Base-by-base conservation (phyloP, 768 basidiomycete genomes). In the Pulveroboletus sp. region DNA sequence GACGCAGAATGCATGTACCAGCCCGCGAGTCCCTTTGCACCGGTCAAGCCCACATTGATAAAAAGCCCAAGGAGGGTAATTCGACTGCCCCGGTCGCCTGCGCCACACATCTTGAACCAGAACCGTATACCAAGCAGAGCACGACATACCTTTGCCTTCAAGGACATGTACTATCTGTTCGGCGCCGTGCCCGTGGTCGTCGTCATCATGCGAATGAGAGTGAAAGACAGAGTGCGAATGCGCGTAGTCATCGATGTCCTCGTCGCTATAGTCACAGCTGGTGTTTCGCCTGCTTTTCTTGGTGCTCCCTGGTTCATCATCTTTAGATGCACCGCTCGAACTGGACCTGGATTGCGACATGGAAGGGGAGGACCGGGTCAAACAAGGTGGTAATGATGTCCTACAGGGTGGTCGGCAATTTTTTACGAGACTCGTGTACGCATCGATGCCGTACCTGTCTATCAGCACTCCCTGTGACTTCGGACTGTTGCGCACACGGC, bases 1-100 rank as follows among this genome's bases (percentile, higher is more conserved):
- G 91, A 84, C 8, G 93, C 92, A 6, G 90, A 93, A 59, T 97
- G 93, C 78, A 90, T 79, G 62, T 80, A 84, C 80, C 87, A 87
- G 19, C 94, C 97, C 33, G 95, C 94, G 11, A 77, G 60, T 33
- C 93, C 95, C 66, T 99, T 99, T 25, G 84, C 75, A 14, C 73
- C 73, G 0, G 94, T 97, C 54, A 99, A 70, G 6, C 75, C 81
- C 29, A 98, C 73, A 60, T 98, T 98, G 43, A 86, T 75, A 45
- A 82, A 76, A 29, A 98, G 73, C 1, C 97, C 95, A 53, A 93
- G 69, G 45, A 95, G 76, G 6, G 93, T 95, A 60, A 95, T 87
- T 47, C 78, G 79, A 53, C 82, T 87, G 20, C 94, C 93, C 54
- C 82, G 73, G 69, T 94, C 91, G 37, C 81, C 90, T 90, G 55